Conservation (phyloP, 31 red algal genomes). For the Endocladia muricata region DNA sequence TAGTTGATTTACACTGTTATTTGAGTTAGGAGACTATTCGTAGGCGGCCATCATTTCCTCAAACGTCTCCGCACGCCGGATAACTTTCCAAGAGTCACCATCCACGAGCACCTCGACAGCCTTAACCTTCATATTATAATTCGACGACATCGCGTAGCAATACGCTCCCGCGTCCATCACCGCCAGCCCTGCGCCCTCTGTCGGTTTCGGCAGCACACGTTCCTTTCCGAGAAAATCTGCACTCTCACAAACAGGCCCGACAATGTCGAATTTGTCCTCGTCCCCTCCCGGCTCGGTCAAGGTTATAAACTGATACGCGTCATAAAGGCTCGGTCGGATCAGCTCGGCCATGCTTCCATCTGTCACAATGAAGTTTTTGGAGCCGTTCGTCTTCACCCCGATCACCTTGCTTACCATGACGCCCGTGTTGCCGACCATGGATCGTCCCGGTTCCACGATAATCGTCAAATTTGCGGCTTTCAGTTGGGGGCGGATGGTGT, state of each 20-base stretch:
- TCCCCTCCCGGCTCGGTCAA: conserved; percentile 80
- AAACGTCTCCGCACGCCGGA: conserved; percentile 85
- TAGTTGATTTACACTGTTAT: no score
- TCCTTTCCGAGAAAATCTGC: conserved; percentile 96
- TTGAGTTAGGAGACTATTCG: conserved; percentile 11
- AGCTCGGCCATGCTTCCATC: conserved; percentile 97
- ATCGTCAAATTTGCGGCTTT: conserved; percentile 63
- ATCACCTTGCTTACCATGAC: conserved; percentile 85
- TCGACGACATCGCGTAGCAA: conserved; percentile 93
- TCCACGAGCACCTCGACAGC: conserved; percentile 91
- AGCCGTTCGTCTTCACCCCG: conserved; percentile 94
- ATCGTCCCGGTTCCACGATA: conserved; percentile 96
- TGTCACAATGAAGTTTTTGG: conserved; percentile 90
- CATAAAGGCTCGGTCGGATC: conserved; percentile 93
- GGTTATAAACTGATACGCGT: conserved; percentile 87
- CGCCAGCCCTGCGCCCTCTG: conserved; percentile 78
- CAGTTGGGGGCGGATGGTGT: conserved; percentile 83
- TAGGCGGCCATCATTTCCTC: conserved; percentile 82
- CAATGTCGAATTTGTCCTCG: conserved; percentile 75
- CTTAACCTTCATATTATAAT: conserved; percentile 95
- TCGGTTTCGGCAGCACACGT: conserved; percentile 65
- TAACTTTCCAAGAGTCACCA: conserved; percentile 76
- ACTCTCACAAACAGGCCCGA: conserved; percentile 96
- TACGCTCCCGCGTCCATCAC: conserved; percentile 97
- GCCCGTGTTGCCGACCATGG: conserved; percentile 89